Conservation (phyloP, 176 grass and related monocot genomes). For the Eragrostis curvula region DNA sequence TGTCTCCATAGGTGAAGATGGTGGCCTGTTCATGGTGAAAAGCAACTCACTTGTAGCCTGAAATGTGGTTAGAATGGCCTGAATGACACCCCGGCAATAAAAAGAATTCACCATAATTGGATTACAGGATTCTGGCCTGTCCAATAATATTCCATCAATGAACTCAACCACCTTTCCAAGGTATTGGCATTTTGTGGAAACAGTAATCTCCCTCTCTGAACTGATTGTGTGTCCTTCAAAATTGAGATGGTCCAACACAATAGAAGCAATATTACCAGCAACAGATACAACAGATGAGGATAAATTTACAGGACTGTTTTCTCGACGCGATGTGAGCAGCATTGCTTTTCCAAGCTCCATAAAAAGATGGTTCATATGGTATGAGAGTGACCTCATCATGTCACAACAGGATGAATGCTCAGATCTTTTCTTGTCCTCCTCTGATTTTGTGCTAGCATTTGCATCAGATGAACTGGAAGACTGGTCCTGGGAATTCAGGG, state of each 20-base stretch:
- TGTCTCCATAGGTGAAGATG: conserved; percentile 84
- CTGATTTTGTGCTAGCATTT: conserved; percentile 49
- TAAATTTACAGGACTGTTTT: conserved; percentile 82
- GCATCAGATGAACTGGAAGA: conserved; percentile 66
- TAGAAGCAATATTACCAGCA: conserved; percentile 68
- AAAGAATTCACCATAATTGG: conserved; percentile 91
- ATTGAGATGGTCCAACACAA: conserved; percentile 91
- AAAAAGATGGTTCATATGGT: conserved; percentile 95
- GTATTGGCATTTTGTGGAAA: conserved; percentile 83
- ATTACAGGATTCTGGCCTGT: conserved; percentile 94
- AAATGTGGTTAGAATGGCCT: conserved; percentile 91
- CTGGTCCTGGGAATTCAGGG: conserved; percentile 67
- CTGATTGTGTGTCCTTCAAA: conserved; percentile 66
- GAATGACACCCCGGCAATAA: conserved; percentile 85
- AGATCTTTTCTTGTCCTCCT: conserved; percentile 75
- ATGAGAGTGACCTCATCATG: conserved; percentile 93
- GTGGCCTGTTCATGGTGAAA: conserved; percentile 71
- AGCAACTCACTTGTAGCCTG: conserved; percentile 97
- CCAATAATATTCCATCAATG: conserved; percentile 88
- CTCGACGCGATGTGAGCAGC: conserved; percentile 85
- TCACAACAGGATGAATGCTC: conserved; percentile 77
- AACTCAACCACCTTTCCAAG: conserved; percentile 91
- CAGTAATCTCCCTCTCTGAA: conserved; percentile 67
- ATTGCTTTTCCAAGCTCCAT: conserved; percentile 96
- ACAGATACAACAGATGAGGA: conserved; percentile 83